Evolutionary conservation across 352 stramenopile genomes (phyloP), one percentile per base, ranked within the genome.

Genomic region (Globisporangium echinulatum): DNA sequence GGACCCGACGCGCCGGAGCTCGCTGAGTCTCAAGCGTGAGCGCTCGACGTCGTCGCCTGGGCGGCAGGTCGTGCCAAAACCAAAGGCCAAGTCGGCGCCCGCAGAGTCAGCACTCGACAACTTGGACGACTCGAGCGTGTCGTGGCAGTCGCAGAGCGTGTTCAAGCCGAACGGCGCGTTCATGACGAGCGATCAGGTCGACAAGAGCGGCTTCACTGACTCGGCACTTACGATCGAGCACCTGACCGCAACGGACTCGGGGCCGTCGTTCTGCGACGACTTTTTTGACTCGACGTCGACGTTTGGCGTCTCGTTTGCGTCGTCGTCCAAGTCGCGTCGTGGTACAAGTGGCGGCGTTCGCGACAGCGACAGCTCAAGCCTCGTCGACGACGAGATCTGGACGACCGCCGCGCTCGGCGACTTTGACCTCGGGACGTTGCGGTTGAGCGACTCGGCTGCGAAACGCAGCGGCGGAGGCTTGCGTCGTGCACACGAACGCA

Each of bases 311-410:
- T 33, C 25, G 25, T 33, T 33, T 33, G 25, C 25, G 25, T 33
- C 25, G 8, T 52, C 48, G 14, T 54, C 40, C 9, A 44, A 49
- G 15, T 62, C 56, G 38, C 49, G 39, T 56, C 56, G 19, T 33
- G 19, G 15, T 50, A 37, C 17, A 38, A 6, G 49, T 17, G 15
- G 33, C 33, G 19, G 17, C 9, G 25, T 38, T 2, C 48, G 56
- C 40, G 49, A 44, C 7, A 62, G 58, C 43, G 50, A 58, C 14
- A 63, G 58, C 17, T 58, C 58, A 33, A 63, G 50, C 51, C 43
- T 51, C n/a, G 58, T 58, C 33, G 58, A 63, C 50, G 58, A 58
- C n/a, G 58, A 58, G 58, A 57, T 63, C 57, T 63, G 57, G 57
- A 57, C 57, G 38, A 52, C 42, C 9, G 49, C 49, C 6, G 58